These are phyloP conservation scores for Mollisia scopiformis DNA, from an alignment of 2,329 filamentous ascomycete species.

Conservation along the genomic window DNA sequence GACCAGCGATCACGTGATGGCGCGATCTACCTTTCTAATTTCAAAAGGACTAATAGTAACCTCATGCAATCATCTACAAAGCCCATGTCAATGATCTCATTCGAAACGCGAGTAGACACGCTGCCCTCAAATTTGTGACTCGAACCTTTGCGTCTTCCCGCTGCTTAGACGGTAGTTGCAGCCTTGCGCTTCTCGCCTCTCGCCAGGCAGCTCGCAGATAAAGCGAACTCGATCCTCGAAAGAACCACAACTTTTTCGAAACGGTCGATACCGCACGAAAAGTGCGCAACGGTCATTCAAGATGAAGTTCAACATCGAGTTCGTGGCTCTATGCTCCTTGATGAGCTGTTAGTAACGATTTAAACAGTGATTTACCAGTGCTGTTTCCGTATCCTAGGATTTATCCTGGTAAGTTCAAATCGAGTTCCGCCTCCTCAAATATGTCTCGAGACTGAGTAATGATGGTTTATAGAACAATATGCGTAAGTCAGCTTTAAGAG, in stretches of 20 bases:
- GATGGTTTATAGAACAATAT: conserved; percentile 71
- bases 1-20: no score
- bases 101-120: no score
- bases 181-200: not conserved
- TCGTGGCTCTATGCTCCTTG: conserved; percentile 32
- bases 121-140: not conserved
- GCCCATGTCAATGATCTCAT: no score
- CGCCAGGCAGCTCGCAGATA: not conserved
- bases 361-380: conserved; percentile 64
- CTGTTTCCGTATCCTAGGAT: conserved; percentile 77
- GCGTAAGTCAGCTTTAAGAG: no score
- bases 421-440: conserved; percentile 46
- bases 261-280: not conserved
- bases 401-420: conserved; percentile 57
- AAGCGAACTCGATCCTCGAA: not conserved
- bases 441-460: no score
- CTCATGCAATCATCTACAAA: no score
- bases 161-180: not conserved
- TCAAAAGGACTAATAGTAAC: no score
- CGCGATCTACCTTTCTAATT: no score
- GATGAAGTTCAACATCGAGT: conserved; percentile 84
- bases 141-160: no score
- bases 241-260: not conserved
- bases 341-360: conserved; percentile 24
- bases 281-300: conserved; percentile 35